Base-by-base conservation (phyloP, 2,329 filamentous ascomycete species). In the Aspergillus sojae region DNA sequence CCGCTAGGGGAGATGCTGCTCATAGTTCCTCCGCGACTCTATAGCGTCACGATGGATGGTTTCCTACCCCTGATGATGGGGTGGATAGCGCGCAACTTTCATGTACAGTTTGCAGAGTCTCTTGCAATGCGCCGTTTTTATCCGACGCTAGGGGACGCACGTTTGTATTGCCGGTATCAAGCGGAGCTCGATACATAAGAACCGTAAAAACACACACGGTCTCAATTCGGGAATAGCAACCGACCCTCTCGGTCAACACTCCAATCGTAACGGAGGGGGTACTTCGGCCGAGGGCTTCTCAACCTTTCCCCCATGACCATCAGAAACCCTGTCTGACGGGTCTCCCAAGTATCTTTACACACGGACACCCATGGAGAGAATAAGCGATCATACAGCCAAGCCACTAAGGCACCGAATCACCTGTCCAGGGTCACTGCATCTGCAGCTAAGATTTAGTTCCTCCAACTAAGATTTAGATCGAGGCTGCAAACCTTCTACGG, bases 121-220 rank as follows among this genome's bases (percentile, higher is more conserved):
- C 36, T 60, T 23, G 34, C 54, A 30, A 58, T 63, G 61, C 61
- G 57, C 62, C 57, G 62, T 61, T 61, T 63, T 60, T 57, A 60
- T 60, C 62, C 62, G 62, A 63, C 62, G 28, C 54, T 46, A 53
- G 46, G 55, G 14, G 41, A 54, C 28, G 32, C 52, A 55, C 52
- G 52, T 55, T 55, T 23, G 52, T 11, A 39, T 55, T 55, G 52
- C 52, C 52, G 52, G 52, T 52, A 52, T 32, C 14, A 48, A 26
- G 50, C 48, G 26, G 23, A 52, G 16, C 14, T 12, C 32, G 28
- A 54, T 54, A 32, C 30, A 54, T 34, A 36, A 32, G 48, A 30
- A n/a, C 23, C 48, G 23, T n/a, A 52, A 12, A 12, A 30, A 53
- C n/a, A 3, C 26, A 32, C 50, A 32, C 19, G 52, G 32, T 39